Conservation (phyloP, 768 basidiomycete species). For the Xerocomus potaroensis region DNA sequence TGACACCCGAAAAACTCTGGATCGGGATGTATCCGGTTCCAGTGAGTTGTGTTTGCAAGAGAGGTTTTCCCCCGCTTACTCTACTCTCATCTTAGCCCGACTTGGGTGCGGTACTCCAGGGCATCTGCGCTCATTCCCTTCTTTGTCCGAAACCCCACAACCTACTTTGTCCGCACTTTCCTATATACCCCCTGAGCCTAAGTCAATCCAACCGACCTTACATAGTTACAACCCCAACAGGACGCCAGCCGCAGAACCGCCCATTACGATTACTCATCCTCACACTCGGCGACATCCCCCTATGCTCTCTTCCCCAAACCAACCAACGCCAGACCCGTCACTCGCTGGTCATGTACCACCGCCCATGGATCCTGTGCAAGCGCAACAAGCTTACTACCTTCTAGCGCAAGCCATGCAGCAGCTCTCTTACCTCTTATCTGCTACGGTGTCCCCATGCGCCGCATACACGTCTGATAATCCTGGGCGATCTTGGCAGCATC, state of each 20-base stretch:
- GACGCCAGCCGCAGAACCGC: slow-evolving; percentile 12
- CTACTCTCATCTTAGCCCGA: slow-evolving; percentile 6
- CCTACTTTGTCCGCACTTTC: neutral
- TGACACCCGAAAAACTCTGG: neutral
- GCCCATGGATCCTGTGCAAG: slow-evolving; percentile 25
- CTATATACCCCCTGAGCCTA: slow-evolving; percentile 9
- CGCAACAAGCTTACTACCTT: slow-evolving; percentile 36
- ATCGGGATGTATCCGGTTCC: slow-evolving; percentile 5
- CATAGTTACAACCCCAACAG: slow-evolving; percentile 1
- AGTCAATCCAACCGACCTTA: neutral
- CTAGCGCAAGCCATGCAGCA: slow-evolving; percentile 40
- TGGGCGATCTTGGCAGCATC: slow-evolving; percentile 20
- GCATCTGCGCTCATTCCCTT: slow-evolving; percentile 4
- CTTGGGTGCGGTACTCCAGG: slow-evolving; percentile 1
- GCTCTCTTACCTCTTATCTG: slow-evolving; percentile 36
- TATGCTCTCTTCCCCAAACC: slow-evolving; percentile 15
- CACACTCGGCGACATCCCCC: slow-evolving; percentile 14
- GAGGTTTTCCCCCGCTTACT: slow-evolving; percentile 5
- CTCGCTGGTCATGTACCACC: slow-evolving; percentile 28
- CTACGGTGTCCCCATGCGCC: slow-evolving; percentile 25
- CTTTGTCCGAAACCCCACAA: slow-evolving; percentile 9
- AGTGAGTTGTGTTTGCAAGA: slow-evolving; percentile 8
- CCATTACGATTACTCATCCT: slow-evolving; percentile 20
- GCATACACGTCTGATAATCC: slow-evolving; percentile 15
- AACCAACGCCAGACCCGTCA: slow-evolving; percentile 14